Evolutionary conservation across 306 rosid species (phyloP).

Genomic region (Corylus avellana): DNA sequence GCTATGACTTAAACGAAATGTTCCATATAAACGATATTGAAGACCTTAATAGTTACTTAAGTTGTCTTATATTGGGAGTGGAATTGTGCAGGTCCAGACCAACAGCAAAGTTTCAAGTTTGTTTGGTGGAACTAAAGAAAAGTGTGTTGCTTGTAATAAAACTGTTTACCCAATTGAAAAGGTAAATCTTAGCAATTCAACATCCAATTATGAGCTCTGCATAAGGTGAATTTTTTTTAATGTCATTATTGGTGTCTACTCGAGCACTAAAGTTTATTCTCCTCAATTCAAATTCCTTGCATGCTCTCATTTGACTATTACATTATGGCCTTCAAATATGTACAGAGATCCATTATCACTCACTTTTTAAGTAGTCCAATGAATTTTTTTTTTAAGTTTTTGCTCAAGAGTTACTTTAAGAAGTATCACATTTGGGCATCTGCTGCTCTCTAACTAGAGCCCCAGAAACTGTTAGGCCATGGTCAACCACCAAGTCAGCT

Average conservation of each 20-base stretch:
- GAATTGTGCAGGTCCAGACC: slow-evolving; percentile 54
- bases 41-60: slow-evolving; percentile 2
- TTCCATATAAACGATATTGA: slow-evolving; percentile 7
- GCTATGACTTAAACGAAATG: background rate
- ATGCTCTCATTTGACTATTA: background rate
- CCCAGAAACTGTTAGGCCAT: background rate
- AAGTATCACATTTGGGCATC: background rate
- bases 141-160: slow-evolving; percentile 82
- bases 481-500: background rate
- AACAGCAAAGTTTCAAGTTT: slow-evolving; percentile 69
- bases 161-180: slow-evolving; percentile 93
- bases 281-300: background rate
- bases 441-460: background rate
- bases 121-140: slow-evolving; percentile 90
- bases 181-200: slow-evolving; percentile 41
- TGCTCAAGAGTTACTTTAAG: background rate
- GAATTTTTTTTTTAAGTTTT: background rate
- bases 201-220: slow-evolving; percentile 1
- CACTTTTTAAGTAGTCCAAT: background rate
- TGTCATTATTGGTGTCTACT: background rate
- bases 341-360: background rate
- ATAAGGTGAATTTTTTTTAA: background rate
- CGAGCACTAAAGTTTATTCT: background rate
- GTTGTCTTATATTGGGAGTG: slow-evolving; percentile 14
- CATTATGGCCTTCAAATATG: background rate